phyloP scores from a whole-genome alignment of 2,329 filamentous ascomycete genomes.

The Pyrenochaeta sp. region DNA sequence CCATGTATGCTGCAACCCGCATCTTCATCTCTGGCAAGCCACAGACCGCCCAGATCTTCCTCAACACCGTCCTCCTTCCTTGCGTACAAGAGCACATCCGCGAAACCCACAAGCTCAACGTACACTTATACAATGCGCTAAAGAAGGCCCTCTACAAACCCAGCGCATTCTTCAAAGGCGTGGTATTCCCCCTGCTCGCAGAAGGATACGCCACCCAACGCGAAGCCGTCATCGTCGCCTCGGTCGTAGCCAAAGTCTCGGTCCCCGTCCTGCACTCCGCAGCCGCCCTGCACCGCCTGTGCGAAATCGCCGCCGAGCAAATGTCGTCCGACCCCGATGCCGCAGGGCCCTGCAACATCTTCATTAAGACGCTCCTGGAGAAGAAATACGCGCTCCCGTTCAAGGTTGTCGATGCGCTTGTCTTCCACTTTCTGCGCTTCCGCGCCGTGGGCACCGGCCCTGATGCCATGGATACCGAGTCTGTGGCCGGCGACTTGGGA shows the following conservation, averaged over 20 bases:
- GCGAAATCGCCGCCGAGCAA: constrained; percentile 92
- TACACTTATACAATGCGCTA: constrained; percentile 91
- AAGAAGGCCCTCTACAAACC: constrained; percentile 96
- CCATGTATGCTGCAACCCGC: constrained; percentile 85
- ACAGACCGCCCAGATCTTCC: constrained; percentile 79
- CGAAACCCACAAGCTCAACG: constrained; percentile 92
- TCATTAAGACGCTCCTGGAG: constrained; percentile 90
- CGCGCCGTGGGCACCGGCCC: constrained; percentile 70
- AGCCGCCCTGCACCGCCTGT: constrained; percentile 87
- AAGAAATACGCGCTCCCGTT: constrained; percentile 97
- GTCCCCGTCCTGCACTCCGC: constrained; percentile 93
- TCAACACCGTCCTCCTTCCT: constrained; percentile 86
- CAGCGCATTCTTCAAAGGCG: constrained; percentile 93
- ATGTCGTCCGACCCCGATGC: constrained; percentile 83
- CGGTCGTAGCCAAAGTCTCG: constrained; percentile 82
- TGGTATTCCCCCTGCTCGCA: constrained; percentile 87
- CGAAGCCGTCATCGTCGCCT: constrained; percentile 90
- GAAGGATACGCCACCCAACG: constrained; percentile 89
- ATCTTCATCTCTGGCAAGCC: constrained; percentile 91
- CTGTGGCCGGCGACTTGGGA: constrained; percentile 45
- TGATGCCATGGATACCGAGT: constrained; percentile 60
- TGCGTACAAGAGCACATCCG: constrained; percentile 92
- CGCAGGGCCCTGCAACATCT: constrained; percentile 91
- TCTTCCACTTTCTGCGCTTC: constrained; percentile 96
- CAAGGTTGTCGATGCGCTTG: constrained; percentile 91